phyloP scores from a whole-genome alignment of 2,329 filamentous ascomycete genomes.

The Fonsecaea nubica region DNA sequence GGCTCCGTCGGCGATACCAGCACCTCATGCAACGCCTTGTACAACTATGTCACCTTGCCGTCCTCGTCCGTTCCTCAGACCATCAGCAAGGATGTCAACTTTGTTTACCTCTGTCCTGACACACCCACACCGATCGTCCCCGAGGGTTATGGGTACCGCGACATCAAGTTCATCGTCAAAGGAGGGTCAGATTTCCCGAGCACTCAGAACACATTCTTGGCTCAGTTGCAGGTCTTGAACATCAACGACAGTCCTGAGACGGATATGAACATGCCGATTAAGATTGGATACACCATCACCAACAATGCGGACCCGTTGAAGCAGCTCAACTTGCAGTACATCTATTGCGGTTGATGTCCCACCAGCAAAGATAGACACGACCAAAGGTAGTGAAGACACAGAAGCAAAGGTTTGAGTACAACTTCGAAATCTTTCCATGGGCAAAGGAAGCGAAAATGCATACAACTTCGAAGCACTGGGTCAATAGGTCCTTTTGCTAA shows the following conservation, averaged over 20 bases:
- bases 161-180: slow-evolving; percentile 18
- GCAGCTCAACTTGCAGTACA: slow-evolving; percentile 1
- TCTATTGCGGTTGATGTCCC: not conserved
- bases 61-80: not conserved
- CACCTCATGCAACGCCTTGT: slow-evolving; percentile 10
- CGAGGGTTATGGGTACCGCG: slow-evolving; percentile 8
- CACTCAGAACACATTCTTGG: not conserved
- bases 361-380: not conserved
- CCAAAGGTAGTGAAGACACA: not conserved
- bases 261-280: slow-evolving; percentile 9
- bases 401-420: not conserved
- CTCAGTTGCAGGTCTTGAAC: slow-evolving; percentile 7
- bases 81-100: slow-evolving; percentile 10
- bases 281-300: slow-evolving; percentile 4
- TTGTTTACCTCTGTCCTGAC: slow-evolving; percentile 15
- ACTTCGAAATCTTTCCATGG: not conserved
- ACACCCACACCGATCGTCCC: not conserved
- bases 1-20: slow-evolving; percentile 5
- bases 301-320: not conserved
- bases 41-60: slow-evolving; percentile 13
- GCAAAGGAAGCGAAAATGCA: not conserved
- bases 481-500: not conserved
- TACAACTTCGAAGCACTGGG: not conserved
- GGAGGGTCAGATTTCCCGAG: not conserved
- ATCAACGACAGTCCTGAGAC: not conserved